Evolutionary conservation across 2,329 filamentous ascomycete species (phyloP).

Genomic region (Cercospora canescens): DNA sequence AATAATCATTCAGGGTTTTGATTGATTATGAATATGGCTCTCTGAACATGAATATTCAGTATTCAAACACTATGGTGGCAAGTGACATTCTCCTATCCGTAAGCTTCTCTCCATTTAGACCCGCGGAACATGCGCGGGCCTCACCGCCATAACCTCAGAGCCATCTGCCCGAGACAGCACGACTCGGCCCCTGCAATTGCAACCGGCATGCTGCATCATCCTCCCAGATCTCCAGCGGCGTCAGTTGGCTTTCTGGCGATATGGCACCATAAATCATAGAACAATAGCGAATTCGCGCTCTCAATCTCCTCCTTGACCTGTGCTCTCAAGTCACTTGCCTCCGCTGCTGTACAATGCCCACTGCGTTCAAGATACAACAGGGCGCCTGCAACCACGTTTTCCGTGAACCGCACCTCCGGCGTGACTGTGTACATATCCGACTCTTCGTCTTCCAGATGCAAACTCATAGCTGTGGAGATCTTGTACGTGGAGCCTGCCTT

Average conservation of each 20-base stretch:
- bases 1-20: too few relatives aligned
- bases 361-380: conserved; percentile 10
- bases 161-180: not conserved
- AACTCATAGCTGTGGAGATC: conserved; percentile 15
- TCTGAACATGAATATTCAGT: too few relatives aligned
- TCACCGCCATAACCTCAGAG: not conserved
- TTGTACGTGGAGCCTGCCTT: conserved; percentile 21
- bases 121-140: not conserved
- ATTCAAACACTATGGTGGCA: not conserved
- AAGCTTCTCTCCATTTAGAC: not conserved
- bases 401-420: conserved; percentile 20
- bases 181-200: not conserved
- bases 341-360: conserved; percentile 3
- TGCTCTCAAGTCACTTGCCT: not conserved
- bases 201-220: not conserved
- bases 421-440: conserved; percentile 22
- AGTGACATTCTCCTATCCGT: not conserved
- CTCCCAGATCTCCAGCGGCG: not conserved
- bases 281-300: conserved; percentile 14
- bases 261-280: conserved; percentile 27
- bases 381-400: conserved; percentile 12
- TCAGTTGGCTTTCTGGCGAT: conserved; percentile 9
- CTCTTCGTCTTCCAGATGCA: conserved; percentile 15
- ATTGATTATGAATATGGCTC: too few relatives aligned
- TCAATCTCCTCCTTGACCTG: conserved; percentile 20